Evolutionary conservation across 1,139 yeast species (phyloP).

Genomic region (Pichia cactophila): DNA sequence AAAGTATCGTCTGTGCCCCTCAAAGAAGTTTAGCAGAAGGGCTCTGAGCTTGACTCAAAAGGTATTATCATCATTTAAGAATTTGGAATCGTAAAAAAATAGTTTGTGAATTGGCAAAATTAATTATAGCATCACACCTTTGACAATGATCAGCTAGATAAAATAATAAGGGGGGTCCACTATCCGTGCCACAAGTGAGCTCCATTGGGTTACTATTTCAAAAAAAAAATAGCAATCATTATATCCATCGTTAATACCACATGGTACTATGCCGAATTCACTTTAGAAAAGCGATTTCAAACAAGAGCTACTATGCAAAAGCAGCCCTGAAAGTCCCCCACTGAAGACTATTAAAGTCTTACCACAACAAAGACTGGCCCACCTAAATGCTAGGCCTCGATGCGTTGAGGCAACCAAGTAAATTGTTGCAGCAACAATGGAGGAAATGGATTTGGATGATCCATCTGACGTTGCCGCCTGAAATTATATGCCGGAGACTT

Average conservation of each 20-base stretch:
- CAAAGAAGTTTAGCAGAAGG: slow-evolving; percentile 15
- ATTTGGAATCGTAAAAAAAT: neutral
- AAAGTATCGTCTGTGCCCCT: slow-evolving; percentile 19
- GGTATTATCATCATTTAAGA: slow-evolving; percentile 12
- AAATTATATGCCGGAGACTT: slow-evolving; percentile 23
- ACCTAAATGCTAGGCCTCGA: neutral
- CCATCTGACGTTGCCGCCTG: slow-evolving; percentile 22
- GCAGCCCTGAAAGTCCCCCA: neutral
- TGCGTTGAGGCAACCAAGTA: neutral
- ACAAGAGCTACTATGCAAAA: slow-evolving; percentile 1
- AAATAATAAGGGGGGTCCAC: slow-evolving; percentile 5
- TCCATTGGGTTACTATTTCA: slow-evolving; percentile 22
- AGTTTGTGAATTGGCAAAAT: neutral
- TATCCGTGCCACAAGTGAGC: slow-evolving; percentile 20
- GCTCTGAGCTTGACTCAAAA: slow-evolving; percentile 25
- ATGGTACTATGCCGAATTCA: slow-evolving; percentile 19
- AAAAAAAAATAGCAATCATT: slow-evolving; percentile 17
- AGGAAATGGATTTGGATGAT: neutral
- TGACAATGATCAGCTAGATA: slow-evolving; percentile 16
- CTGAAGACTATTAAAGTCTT: no score
- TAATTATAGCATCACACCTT: slow-evolving; percentile 14
- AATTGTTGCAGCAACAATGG: neutral
- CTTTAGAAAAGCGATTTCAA: slow-evolving; percentile 9
- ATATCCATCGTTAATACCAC: slow-evolving; percentile 19
- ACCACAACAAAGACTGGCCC: neutral